Conservation (phyloP, 306 rosid species). For the Astragalus membranaceus region DNA sequence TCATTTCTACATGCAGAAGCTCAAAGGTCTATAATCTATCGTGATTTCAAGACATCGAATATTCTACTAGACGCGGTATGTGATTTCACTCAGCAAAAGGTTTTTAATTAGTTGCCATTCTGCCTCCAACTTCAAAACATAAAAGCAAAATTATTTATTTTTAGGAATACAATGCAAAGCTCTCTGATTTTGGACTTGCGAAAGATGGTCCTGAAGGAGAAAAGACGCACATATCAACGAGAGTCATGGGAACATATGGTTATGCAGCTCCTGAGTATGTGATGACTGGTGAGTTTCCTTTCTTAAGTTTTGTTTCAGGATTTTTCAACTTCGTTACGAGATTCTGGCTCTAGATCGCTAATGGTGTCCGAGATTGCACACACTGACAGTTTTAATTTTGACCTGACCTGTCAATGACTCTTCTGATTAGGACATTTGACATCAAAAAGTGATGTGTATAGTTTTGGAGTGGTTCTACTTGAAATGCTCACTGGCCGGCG, state of each 20-base stretch:
- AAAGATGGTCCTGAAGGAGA: slow-evolving; percentile 97
- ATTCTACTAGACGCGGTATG: slow-evolving; percentile 83
- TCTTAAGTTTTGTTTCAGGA: background rate
- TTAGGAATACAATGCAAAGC: slow-evolving; percentile 91
- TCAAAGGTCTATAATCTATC: slow-evolving; percentile 73
- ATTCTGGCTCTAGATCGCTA: background rate
- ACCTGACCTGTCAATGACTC: background rate
- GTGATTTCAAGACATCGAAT: slow-evolving; percentile 93
- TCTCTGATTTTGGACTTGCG: slow-evolving; percentile 95
- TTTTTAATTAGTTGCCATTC: background rate
- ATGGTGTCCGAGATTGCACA: background rate
- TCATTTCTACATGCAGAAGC: slow-evolving; percentile 90
- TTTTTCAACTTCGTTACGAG: background rate
- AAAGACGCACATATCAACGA: slow-evolving; percentile 87
- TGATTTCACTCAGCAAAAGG: background rate
- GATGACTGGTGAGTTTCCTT: slow-evolving; percentile 84
- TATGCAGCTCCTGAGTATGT: slow-evolving; percentile 96
- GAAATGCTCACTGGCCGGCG: slow-evolving; percentile 90
- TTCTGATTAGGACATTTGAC: slow-evolving; percentile 71
- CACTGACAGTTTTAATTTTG: slow-evolving; percentile 4
- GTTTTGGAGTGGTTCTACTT: slow-evolving; percentile 91
- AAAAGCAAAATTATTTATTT: slow-evolving; percentile 6
- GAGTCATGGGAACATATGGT: slow-evolving; percentile 98
- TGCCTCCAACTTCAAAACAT: slow-evolving; percentile 8
- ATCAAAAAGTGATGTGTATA: slow-evolving; percentile 81